phyloP scores from a whole-genome alignment of 2,329 filamentous ascomycete species.

The Penicillium capsulatum region DNA sequence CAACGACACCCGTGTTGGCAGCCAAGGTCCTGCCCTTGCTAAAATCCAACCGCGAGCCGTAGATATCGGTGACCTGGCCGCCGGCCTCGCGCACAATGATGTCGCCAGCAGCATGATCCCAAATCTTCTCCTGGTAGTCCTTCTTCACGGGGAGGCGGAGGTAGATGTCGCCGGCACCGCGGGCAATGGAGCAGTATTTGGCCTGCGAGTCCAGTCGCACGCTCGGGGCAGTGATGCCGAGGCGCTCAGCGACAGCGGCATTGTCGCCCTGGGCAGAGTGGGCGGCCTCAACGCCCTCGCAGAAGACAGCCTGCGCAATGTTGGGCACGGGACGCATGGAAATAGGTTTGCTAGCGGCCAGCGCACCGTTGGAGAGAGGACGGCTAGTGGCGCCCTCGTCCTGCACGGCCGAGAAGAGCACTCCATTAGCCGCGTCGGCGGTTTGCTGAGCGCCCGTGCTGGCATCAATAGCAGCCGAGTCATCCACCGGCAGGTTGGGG shows the following conservation, averaged over 20 bases:
- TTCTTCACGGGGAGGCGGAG: conserved; percentile 79
- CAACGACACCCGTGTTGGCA: conserved; percentile 90
- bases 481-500: conserved; percentile 88
- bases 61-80: conserved; percentile 83
- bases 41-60: conserved; percentile 83
- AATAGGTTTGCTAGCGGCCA: conserved; percentile 58
- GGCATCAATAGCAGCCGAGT: conserved; percentile 65
- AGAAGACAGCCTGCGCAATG: conserved; percentile 81
- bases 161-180: conserved; percentile 92
- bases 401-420: conserved; percentile 79
- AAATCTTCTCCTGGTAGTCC: conserved; percentile 97
- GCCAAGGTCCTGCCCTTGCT: conserved; percentile 77
- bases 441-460: conserved; percentile 70
- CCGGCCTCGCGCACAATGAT: conserved; percentile 92
- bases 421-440: conserved; percentile 71
- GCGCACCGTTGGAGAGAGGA: conserved; percentile 56
- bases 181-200: conserved; percentile 93
- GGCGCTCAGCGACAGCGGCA: conserved; percentile 72
- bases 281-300: conserved; percentile 89
- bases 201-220: conserved; percentile 97
- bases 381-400: conserved; percentile 78
- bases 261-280: conserved; percentile 90
- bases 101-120: conserved; percentile 96
- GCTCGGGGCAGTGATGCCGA: conserved; percentile 83
- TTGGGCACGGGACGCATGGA: conserved; percentile 73